Percentiles rank a stretch among this genome's conserved stretches.
Conservation (phyloP, 2,329 filamentous ascomycete genomes). For the Scytalidium sp. region DNA sequence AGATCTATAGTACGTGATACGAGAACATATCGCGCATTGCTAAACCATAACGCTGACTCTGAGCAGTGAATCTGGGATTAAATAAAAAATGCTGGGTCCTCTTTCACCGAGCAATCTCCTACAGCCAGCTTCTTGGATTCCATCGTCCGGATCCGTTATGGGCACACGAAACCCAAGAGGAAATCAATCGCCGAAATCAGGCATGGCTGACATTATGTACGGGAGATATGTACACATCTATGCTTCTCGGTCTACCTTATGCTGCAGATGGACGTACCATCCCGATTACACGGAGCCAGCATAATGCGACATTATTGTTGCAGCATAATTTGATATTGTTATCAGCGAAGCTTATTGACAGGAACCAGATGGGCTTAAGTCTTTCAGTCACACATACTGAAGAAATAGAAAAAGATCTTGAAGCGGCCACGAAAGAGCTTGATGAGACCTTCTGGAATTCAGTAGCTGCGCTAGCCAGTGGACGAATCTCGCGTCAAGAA, state of each 20-base stretch:
- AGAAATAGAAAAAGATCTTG: slow-evolving; percentile 36
- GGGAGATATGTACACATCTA: slow-evolving; percentile 45
- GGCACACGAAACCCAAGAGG: slow-evolving; percentile 10
- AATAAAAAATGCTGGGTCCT: slow-evolving; percentile 52
- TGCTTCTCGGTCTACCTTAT: slow-evolving; percentile 51
- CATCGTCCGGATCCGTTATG: slow-evolving; percentile 31
- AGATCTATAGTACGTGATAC: slow-evolving; percentile 22
- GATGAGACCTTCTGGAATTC: slow-evolving; percentile 29
- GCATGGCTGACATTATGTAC: slow-evolving; percentile 35
- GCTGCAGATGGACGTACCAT: slow-evolving; percentile 15
- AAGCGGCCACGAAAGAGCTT: slow-evolving; percentile 27
- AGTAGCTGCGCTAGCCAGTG: slow-evolving; percentile 17
- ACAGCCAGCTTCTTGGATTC: slow-evolving; percentile 48
- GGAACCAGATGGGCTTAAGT: slow-evolving; percentile 33
- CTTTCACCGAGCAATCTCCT: slow-evolving; percentile 47
- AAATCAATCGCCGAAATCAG: slow-evolving; percentile 15
- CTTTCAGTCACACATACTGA: slow-evolving; percentile 35
- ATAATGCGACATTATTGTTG: slow-evolving; percentile 2
- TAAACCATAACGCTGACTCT: too few relatives aligned
- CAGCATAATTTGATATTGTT: slow-evolving; percentile 7
- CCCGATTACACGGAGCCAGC: background rate
- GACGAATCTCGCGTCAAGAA: slow-evolving; percentile 5
- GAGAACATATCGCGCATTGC: too few relatives aligned
- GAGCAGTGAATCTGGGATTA: slow-evolving; percentile 50
- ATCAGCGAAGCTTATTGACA: slow-evolving; percentile 34